These are phyloP conservation scores for Sambucus nigra DNA, from an alignment of 129 eudicot genomes.

Conservation along the genomic window DNA sequence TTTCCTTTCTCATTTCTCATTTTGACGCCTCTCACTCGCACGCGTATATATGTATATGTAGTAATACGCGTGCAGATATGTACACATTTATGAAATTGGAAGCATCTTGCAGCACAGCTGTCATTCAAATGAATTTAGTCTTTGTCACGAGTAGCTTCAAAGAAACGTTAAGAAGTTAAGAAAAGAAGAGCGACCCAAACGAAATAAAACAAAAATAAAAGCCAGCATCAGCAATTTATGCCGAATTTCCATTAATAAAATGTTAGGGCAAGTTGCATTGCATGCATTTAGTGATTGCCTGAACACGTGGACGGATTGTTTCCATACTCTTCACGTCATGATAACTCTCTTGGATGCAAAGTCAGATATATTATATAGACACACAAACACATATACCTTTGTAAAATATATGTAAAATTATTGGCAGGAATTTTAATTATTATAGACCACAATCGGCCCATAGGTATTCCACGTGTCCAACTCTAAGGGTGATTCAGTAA, in stretches of 20 bases:
- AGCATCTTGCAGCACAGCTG: slow-evolving; percentile 4
- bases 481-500: neutral
- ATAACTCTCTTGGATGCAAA: slow-evolving; percentile 1
- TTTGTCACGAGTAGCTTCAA: slow-evolving; percentile 1
- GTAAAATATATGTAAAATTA: too few species aligned
- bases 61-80: too few species aligned
- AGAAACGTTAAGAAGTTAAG: slow-evolving; percentile 1
- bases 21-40: too few species aligned
- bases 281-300: slow-evolving; percentile 5
- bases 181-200: neutral
- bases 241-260: neutral
- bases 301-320: slow-evolving; percentile 14
- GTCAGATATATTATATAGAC: slow-evolving; percentile 7
- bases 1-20: too few species aligned
- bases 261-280: slow-evolving; percentile 13
- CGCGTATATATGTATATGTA: too few species aligned
- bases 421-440: too few species aligned
- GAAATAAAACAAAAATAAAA: too few species aligned
- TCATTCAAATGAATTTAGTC: neutral
- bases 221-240: neutral
- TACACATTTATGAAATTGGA: too few species aligned
- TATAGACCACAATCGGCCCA: too few species aligned
- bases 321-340: neutral
- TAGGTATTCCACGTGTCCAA: neutral
- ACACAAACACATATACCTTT: neutral